Percentiles rank a stretch among this genome's conserved stretches.
Conservation (phyloP, 306 rosid genomes). For the Rosa rugosa region DNA sequence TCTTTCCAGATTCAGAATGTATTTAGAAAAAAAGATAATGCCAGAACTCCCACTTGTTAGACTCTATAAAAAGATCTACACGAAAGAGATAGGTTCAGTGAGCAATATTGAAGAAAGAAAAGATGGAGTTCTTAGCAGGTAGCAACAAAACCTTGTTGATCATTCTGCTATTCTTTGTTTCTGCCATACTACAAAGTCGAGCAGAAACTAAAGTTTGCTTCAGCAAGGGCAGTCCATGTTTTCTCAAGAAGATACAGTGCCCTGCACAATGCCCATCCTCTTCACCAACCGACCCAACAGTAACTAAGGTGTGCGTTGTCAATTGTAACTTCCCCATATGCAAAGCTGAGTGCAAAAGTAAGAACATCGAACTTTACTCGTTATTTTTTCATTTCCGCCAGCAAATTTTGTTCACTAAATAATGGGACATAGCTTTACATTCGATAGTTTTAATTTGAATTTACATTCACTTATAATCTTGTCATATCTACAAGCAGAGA, state of each 20-base stretch:
- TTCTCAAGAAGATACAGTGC: constrained; percentile 41
- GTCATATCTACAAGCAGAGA: no score
- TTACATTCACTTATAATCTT: no score
- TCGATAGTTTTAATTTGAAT: no score
- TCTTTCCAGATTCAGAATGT: background rate
- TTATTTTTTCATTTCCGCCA: background rate
- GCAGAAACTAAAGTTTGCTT: constrained; percentile 35
- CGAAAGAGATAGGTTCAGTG: background rate
- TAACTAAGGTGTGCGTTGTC: constrained; percentile 56
- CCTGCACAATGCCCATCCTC: constrained; percentile 62
- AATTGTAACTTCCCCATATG: constrained; percentile 73
- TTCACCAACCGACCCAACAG: constrained; percentile 48
- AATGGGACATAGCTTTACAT: no score
- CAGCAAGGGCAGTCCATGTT: constrained; percentile 1
- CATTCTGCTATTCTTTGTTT: constrained; percentile 38
- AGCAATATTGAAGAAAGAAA: constrained; percentile 13
- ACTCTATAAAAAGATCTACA: constrained; percentile 24
- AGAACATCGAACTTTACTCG: background rate
- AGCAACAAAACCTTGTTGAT: constrained; percentile 19
- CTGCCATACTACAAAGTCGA: constrained; percentile 32
- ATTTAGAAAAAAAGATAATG: background rate
- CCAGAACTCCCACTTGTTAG: constrained; percentile 22
- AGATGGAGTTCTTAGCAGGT: constrained; percentile 40
- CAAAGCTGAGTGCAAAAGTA: constrained; percentile 60
- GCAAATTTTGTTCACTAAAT: background rate